These are phyloP conservation scores for Cryphonectria parasitica DNA, from an alignment of 2,329 filamentous ascomycete genomes.

Conservation along the genomic window DNA sequence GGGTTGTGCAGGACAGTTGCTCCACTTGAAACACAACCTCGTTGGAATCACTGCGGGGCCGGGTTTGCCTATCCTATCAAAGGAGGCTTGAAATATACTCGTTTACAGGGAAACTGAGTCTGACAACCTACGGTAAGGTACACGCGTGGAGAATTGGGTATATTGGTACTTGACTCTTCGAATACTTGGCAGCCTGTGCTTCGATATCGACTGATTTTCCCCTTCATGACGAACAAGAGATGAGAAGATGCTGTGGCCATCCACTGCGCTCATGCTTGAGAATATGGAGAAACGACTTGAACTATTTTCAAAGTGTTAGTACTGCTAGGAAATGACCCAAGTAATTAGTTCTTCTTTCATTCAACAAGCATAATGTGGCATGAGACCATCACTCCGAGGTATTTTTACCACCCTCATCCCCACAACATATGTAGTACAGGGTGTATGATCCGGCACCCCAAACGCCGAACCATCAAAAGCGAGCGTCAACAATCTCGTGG, in stretches of 20 bases:
- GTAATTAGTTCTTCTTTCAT: not conserved
- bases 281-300: not conserved
- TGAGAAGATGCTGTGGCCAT: not conserved
- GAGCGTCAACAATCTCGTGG: not conserved
- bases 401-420: not conserved
- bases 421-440: not conserved
- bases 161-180: not conserved
- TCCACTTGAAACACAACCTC: not conserved
- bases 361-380: not conserved
- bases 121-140: not conserved
- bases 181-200: not conserved
- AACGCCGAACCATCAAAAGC: not conserved
- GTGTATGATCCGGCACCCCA: not conserved
- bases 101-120: not conserved
- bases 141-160: not conserved
- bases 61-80: not conserved
- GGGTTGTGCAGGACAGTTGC: not conserved
- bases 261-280: not conserved
- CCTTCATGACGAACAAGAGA: not conserved
- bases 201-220: not conserved
- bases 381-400: too few species aligned
- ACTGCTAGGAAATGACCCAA: not conserved
- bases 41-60: too few species aligned
- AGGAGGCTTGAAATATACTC: not conserved
- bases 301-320: not conserved